These are phyloP conservation scores for Podaxis mareebaensis DNA, from an alignment of 768 basidiomycete genomes.

Conservation along the genomic window DNA sequence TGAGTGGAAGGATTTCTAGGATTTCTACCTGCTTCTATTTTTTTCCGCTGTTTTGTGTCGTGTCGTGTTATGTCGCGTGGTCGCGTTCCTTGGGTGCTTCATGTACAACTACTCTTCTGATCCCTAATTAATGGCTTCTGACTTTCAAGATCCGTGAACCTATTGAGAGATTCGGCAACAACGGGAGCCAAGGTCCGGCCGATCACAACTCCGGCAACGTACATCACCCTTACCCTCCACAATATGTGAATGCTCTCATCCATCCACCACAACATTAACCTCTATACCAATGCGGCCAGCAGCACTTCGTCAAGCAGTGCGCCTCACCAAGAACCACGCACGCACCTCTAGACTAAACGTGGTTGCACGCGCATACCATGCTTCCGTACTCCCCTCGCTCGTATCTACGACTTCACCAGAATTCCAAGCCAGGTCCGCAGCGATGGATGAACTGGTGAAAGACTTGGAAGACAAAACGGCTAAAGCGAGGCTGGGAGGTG, in stretches of 20 bases:
- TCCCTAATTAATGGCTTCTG: neutral
- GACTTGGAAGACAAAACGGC: slow-evolving; percentile 64
- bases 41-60: neutral
- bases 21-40: neutral
- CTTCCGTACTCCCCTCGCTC: slow-evolving; percentile 70
- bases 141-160: neutral
- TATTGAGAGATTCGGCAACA: neutral
- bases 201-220: slow-evolving; percentile 22
- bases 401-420: slow-evolving; percentile 71
- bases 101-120: neutral
- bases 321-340: neutral
- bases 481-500: slow-evolving; percentile 68
- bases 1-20: slow-evolving; percentile 82
- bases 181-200: slow-evolving; percentile 32
- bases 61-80: slow-evolving; percentile 2
- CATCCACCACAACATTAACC: neutral
- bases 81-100: too few species aligned
- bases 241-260: neutral
- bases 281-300: slow-evolving; percentile 17
- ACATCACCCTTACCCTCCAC: neutral
- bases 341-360: too few species aligned
- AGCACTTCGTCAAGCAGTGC: neutral
- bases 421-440: slow-evolving; percentile 62
- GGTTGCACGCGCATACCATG: slow-evolving; percentile 52
- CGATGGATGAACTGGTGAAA: slow-evolving; percentile 70